Evolutionary conservation across 2,329 filamentous ascomycete genomes (phyloP).

Genomic region (Fusarium protoensiforme): DNA sequence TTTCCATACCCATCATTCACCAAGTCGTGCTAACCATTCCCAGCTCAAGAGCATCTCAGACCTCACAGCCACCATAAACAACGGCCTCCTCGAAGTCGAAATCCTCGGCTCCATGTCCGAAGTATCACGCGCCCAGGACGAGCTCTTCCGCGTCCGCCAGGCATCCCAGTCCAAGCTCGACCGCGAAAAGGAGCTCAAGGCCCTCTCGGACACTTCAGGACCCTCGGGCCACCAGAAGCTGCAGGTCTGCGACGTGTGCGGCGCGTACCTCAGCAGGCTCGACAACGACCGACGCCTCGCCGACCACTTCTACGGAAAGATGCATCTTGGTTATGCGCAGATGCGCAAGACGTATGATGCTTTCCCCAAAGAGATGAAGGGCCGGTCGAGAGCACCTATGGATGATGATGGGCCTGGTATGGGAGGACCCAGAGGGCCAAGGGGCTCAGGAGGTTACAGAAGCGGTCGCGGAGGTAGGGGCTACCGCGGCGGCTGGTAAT

Average conservation of each 20-base stretch:
- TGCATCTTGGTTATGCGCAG: constrained; percentile 97
- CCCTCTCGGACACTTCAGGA: constrained; percentile 89
- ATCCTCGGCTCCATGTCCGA: constrained; percentile 84
- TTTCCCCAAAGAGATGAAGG: constrained; percentile 88
- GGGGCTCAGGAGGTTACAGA: constrained; percentile 66
- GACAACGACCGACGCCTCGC: constrained; percentile 95
- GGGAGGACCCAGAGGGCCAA: constrained; percentile 62
- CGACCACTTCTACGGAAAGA: constrained; percentile 99
- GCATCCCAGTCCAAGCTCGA: constrained; percentile 85
- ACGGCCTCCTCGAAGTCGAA: constrained; percentile 85
- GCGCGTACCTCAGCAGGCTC: constrained; percentile 89
- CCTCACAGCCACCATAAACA: constrained; percentile 79
- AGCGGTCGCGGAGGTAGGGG: constrained; percentile 63
- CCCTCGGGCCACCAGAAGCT: constrained; percentile 97
- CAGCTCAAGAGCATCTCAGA: constrained; percentile 86
- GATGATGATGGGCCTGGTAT: constrained; percentile 59
- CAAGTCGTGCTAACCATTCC: constrained; percentile 15
- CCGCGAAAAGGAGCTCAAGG: constrained; percentile 88
- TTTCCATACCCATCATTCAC: fast-evolving
- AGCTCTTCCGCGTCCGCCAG: constrained; percentile 86
- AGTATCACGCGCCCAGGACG: constrained; percentile 84
- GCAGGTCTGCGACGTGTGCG: constrained; percentile 98
- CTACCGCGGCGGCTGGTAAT: constrained; percentile 61
- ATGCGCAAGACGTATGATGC: constrained; percentile 94
- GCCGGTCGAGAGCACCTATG: constrained; percentile 70